phyloP scores from a whole-genome alignment of 208 protist species.

The Acanthamoeba castellanii region DNA sequence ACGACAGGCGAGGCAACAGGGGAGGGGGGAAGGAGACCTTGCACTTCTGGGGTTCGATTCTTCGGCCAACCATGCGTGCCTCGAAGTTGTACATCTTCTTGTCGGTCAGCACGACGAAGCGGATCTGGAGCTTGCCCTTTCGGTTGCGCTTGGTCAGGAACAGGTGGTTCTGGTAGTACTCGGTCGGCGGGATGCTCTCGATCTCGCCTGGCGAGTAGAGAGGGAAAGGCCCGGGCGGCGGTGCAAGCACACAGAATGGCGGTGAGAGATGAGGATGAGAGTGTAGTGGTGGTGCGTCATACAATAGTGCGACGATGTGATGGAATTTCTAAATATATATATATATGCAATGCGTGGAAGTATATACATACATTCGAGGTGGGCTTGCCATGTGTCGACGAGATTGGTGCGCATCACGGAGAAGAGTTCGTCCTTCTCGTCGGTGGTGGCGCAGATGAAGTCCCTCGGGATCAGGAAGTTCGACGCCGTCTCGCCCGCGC shows the following conservation, averaged over 20 bases:
- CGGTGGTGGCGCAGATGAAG: not conserved
- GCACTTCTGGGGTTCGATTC: conserved; percentile 39
- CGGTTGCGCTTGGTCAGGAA: conserved; percentile 68
- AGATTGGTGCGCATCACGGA: not conserved
- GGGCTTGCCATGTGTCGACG: conserved; percentile 40
- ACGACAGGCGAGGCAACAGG: not conserved
- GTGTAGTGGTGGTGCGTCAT: no score
- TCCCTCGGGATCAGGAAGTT: conserved; percentile 52
- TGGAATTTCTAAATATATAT: no score
- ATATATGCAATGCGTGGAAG: no score
- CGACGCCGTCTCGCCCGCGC: conserved; percentile 47
- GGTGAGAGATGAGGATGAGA: not conserved
- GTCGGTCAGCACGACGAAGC: conserved; percentile 24
- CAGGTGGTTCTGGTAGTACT: conserved; percentile 40
- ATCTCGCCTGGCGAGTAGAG: not conserved
- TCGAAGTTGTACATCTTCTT: conserved; percentile 42
- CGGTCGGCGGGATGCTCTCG: conserved; percentile 27
- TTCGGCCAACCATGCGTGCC: not conserved
- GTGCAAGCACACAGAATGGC: not conserved
- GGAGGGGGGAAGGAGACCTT: not conserved
- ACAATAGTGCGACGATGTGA: no score
- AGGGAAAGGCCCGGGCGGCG: not conserved
- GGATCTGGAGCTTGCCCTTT: conserved; percentile 63
- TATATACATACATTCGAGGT: not conserved
- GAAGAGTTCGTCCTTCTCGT: conserved; percentile 17